Base-by-base conservation (phyloP, 805 yeast genomes). In the Ogataea wickerhamii region DNA sequence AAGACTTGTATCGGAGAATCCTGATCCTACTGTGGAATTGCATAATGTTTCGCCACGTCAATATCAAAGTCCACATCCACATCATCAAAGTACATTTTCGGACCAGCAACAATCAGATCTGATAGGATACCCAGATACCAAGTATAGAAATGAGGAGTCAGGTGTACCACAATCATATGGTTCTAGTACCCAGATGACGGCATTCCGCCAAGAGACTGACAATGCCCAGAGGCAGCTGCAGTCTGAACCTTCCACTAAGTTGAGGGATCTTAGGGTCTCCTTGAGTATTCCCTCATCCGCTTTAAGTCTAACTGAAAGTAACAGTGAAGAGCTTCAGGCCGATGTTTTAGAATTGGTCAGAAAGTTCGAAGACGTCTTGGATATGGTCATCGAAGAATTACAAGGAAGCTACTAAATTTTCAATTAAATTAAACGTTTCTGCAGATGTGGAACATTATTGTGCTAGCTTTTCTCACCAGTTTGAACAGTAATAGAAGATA, bases 341-440 rank as follows among this genome's bases (percentile, higher is more conserved):
- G 45, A 44, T 17, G 39, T 53, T 17, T 56, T 56, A 12, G 52
- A 39, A 21, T 40, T 64, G 37, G 31, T 60, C n/a, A 26, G 28
- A 11, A 60, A 56, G 34, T 47, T 63, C 32, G 38, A 46, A 18
- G 40, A 40, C 1, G 47, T 58, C 16, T 38, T 64, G 37, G 59
- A 55, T 6, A 45, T 51, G 2, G 46, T 64, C 43, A 64, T 57
- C 32, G 65, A 60, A 25, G 63, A 56, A 32, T 22, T 51, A 35
- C 35, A 34, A 7, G 12, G 32, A 18, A 18, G 17, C 12, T n/a
- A n/a, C n/a, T n/a, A n/a, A n/a, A n/a, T n/a, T n/a, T n/a, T n/a
- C n/a, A n/a, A n/a, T n/a, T n/a, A n/a, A n/a, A n/a, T n/a, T n/a
- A n/a, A n/a, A n/a, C n/a, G n/a, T n/a, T n/a, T n/a, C n/a, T n/a